Conservation (phyloP, 768 basidiomycete genomes). For the Amanita subjunquillea region DNA sequence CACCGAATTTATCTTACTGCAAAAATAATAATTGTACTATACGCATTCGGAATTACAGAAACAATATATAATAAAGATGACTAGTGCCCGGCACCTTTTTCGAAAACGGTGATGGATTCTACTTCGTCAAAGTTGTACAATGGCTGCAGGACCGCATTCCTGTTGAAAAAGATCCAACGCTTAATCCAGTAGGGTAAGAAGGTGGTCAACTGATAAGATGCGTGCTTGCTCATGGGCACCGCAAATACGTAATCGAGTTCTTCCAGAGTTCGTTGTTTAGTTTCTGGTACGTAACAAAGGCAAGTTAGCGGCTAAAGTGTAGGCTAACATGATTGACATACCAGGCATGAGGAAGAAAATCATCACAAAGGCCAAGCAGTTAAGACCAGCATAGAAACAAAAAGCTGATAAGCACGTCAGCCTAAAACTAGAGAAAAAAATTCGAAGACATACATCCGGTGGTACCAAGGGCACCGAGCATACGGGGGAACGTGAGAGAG, state of each 20-base stretch:
- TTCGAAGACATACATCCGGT: constrained; percentile 19
- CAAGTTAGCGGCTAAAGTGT: neutral
- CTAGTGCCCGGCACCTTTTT: constrained; percentile 29
- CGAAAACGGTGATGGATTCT: constrained; percentile 30
- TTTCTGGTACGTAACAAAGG: constrained; percentile 20
- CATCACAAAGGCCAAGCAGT: constrained; percentile 39
- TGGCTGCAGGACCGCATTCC: constrained; percentile 26
- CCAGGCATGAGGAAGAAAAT: constrained; percentile 48
- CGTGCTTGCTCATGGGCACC: constrained; percentile 36
- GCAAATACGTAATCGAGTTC: constrained; percentile 43
- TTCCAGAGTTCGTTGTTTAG: constrained; percentile 42
- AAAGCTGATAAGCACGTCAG: constrained; percentile 26
- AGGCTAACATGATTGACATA: constrained; percentile 14
- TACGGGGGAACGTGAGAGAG: constrained; percentile 48
- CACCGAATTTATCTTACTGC: neutral
- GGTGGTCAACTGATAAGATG: constrained; percentile 29
- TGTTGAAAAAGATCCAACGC: constrained; percentile 32
- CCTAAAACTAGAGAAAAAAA: constrained; percentile 9
- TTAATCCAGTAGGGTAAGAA: constrained; percentile 44
- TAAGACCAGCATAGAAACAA: constrained; percentile 45
- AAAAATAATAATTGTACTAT: neutral
- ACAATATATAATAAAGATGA: neutral
- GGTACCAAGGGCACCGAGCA: constrained; percentile 33
- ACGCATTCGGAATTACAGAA: neutral
- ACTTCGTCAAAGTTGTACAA: constrained; percentile 46